Evolutionary conservation across 2,329 filamentous ascomycete species (phyloP).

Genomic region (Pseudogymnoascus sp.): DNA sequence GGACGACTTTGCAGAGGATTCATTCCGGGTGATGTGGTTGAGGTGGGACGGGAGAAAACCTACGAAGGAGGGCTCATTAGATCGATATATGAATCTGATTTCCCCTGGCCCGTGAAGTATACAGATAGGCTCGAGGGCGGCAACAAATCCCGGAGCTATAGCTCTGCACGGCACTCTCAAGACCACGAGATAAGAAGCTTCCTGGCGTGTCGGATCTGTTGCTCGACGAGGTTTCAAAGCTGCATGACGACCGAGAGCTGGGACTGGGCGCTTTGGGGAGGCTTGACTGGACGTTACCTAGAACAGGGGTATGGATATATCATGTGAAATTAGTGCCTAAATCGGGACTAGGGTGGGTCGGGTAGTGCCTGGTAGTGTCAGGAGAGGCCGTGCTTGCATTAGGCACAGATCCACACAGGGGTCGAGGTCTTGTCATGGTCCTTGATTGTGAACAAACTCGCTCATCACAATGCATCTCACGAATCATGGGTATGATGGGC

Average conservation of each 20-base stretch:
- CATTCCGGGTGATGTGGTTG: background rate
- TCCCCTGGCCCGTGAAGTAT: background rate
- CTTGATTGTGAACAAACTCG: background rate
- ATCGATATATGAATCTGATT: background rate
- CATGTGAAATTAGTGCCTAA: background rate
- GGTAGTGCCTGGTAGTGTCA: background rate
- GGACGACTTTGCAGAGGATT: background rate
- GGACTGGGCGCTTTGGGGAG: background rate
- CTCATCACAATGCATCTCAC: background rate
- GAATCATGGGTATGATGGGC: background rate
- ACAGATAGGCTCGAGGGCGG: background rate
- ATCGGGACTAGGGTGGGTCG: background rate
- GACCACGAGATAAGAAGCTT: background rate
- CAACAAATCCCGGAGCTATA: background rate
- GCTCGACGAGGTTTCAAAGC: conserved; percentile 5
- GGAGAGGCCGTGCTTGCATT: background rate
- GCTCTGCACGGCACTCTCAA: background rate
- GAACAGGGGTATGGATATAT: background rate
- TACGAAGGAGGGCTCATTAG: background rate
- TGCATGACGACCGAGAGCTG: background rate
- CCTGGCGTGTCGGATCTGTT: background rate
- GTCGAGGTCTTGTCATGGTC: background rate
- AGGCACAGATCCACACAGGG: conserved; percentile 3
- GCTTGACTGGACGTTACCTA: background rate
- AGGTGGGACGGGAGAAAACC: background rate